Evolutionary conservation across 345 rosid species (phyloP).

Genomic region (Bretschneidera sinensis): DNA sequence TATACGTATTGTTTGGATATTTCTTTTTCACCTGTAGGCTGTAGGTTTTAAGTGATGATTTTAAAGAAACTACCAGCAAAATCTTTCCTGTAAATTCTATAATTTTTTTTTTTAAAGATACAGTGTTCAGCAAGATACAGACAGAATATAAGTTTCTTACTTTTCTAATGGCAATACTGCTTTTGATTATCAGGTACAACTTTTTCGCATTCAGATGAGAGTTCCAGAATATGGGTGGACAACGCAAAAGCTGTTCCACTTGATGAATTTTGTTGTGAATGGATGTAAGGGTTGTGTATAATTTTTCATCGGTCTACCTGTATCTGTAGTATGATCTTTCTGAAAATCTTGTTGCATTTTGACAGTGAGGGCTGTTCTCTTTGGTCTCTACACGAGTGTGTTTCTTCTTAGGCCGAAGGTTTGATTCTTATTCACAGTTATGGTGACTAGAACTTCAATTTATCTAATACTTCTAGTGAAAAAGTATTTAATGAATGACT

Average conservation of each 20-base stretch:
- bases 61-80: not conserved
- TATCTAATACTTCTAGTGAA: not conserved
- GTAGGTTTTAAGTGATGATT: not conserved
- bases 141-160: not conserved
- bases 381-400: conserved; percentile 40
- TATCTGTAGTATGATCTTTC: conserved; percentile 5
- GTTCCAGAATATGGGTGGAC: conserved; percentile 98
- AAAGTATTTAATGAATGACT: not conserved
- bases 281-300: conserved; percentile 45
- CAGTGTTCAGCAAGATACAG: not conserved
- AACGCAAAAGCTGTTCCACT: conserved; percentile 89
- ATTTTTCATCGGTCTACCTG: conserved; percentile 3
- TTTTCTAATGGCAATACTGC: conserved; percentile 1
- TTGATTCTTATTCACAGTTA: not conserved
- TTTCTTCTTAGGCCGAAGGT: conserved; percentile 49
- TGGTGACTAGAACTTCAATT: not conserved
- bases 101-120: no score
- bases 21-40: not conserved
- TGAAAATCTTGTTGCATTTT: conserved; percentile 9
- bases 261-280: conserved; percentile 85
- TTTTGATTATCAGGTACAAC: conserved; percentile 49
- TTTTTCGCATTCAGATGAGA: conserved; percentile 72
- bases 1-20: no score
- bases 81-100: no score
- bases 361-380: conserved; percentile 50